These are phyloP conservation scores for Dittrichia graveolens DNA, from an alignment of 129 eudicot genomes.

Conservation along the genomic window DNA sequence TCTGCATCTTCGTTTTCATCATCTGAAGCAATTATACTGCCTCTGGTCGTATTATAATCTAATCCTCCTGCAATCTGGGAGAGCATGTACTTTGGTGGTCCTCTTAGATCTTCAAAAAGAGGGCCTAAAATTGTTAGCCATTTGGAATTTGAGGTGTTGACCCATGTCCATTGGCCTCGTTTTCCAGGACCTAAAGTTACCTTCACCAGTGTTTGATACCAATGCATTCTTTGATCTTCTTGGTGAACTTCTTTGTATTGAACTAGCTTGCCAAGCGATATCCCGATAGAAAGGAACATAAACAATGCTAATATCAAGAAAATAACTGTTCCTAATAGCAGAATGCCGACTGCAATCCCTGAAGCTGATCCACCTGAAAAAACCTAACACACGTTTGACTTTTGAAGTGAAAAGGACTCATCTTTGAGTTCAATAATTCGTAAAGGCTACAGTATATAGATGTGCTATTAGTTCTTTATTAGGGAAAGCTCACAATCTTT, in stretches of 20 bases:
- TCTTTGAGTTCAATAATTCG: background rate
- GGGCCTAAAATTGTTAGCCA: slow-evolving; percentile 68
- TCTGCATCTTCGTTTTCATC: slow-evolving; percentile 99
- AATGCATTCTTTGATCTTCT: slow-evolving; percentile 67
- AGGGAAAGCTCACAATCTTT: too few relatives aligned
- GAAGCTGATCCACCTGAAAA: slow-evolving; percentile 65
- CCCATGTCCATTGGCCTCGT: slow-evolving; percentile 98
- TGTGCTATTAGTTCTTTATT: too few relatives aligned
- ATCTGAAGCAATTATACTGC: slow-evolving; percentile 81
- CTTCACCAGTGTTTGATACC: slow-evolving; percentile 85
- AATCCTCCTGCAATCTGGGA: slow-evolving; percentile 63
- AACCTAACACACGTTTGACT: slow-evolving; percentile 8
- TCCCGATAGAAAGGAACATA: slow-evolving; percentile 75
- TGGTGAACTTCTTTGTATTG: slow-evolving; percentile 93
- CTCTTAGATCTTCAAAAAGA: slow-evolving; percentile 84
- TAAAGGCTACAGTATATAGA: background rate
- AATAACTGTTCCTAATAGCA: slow-evolving; percentile 54
- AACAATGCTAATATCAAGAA: slow-evolving; percentile 54
- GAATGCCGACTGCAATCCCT: slow-evolving; percentile 56
- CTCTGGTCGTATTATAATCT: slow-evolving; percentile 32
- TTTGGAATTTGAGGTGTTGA: slow-evolving; percentile 43
- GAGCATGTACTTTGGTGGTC: slow-evolving; percentile 99
- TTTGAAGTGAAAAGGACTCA: slow-evolving; percentile 16
- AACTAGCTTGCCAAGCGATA: slow-evolving; percentile 79
- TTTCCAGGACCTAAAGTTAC: slow-evolving; percentile 94